These are phyloP conservation scores for Yarrowia bubula DNA, from an alignment of 805 yeast genomes.

Conservation along the genomic window DNA sequence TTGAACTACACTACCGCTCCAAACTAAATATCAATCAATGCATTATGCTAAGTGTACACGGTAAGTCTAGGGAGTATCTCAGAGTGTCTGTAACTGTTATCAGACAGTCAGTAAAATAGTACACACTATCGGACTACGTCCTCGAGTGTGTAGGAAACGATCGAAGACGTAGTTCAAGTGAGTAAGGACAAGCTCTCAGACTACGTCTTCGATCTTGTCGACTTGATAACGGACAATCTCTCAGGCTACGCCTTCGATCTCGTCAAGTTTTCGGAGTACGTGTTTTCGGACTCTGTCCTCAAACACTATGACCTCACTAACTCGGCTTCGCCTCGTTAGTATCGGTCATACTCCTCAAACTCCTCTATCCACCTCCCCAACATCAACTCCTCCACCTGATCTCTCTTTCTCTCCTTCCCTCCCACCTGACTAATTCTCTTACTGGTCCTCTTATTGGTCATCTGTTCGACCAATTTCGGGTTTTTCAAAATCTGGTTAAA, in stretches of 20 bases:
- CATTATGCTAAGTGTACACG: conserved; percentile 8
- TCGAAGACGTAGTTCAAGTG: too few species aligned
- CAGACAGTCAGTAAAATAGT: too few species aligned
- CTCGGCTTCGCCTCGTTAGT: not conserved
- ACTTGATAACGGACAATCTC: too few species aligned
- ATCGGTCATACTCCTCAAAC: conserved; percentile 17
- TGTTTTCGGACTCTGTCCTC: too few species aligned
- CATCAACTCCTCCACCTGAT: conserved; percentile 46
- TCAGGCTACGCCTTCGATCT: not conserved
- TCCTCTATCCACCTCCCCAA: conserved; percentile 50
- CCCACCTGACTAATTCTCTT: conserved; percentile 6
- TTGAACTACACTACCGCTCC: too few species aligned
- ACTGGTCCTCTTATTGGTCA: conserved; percentile 9
- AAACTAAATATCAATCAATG: conserved; percentile 10
- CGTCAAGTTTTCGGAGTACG: not conserved
- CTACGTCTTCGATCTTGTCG: not conserved
- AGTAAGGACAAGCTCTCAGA: too few species aligned
- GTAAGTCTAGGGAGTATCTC: too few species aligned
- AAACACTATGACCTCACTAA: too few species aligned
- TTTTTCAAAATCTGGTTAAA: conserved; percentile 10
- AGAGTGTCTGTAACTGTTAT: too few species aligned
- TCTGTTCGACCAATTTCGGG: conserved; percentile 23
- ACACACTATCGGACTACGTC: too few species aligned
- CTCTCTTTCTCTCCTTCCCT: conserved; percentile 27
- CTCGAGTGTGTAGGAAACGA: not conserved